Percentiles rank a stretch among this genome's conserved stretches.
Conservation (phyloP, 768 basidiomycete species). For the Megacollybia marginata region DNA sequence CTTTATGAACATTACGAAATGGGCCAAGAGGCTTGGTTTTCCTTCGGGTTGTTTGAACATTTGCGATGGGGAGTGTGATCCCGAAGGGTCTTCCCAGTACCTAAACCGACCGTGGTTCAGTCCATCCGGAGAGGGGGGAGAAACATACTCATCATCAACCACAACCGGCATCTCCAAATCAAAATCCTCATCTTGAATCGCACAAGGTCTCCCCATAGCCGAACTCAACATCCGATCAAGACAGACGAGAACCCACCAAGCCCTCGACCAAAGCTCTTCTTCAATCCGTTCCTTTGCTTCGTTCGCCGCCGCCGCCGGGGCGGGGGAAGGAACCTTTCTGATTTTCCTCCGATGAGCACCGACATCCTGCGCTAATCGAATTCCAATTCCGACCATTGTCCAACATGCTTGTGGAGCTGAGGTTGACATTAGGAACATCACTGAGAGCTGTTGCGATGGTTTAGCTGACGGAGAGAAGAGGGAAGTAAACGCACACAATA, state of each 20-base stretch:
- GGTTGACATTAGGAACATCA: slow-evolving; percentile 24
- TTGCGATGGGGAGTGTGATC: slow-evolving; percentile 18
- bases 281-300: slow-evolving; percentile 9
- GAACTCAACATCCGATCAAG: slow-evolving; percentile 17
- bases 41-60: slow-evolving; percentile 43
- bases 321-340: slow-evolving; percentile 5
- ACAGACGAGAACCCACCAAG: slow-evolving; percentile 6
- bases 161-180: slow-evolving; percentile 25
- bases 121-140: neutral
- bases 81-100: slow-evolving; percentile 32
- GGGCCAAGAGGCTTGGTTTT: slow-evolving; percentile 29
- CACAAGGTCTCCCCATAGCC: slow-evolving; percentile 46
- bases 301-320: neutral
- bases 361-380: slow-evolving; percentile 44
- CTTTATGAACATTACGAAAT: slow-evolving; percentile 33
- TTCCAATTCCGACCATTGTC: slow-evolving; percentile 37
- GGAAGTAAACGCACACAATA: slow-evolving; percentile 25
- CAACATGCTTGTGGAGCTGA: slow-evolving; percentile 33
- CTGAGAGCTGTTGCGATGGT: slow-evolving; percentile 22
- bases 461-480: slow-evolving; percentile 2
- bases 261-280: neutral
- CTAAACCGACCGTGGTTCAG: slow-evolving; percentile 7
- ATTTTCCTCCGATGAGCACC: slow-evolving; percentile 35
- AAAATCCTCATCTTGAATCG: slow-evolving; percentile 52
- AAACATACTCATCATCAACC: neutral